Conservation (phyloP, 352 stramenopile genomes). For the Phytopythium delawarense region DNA sequence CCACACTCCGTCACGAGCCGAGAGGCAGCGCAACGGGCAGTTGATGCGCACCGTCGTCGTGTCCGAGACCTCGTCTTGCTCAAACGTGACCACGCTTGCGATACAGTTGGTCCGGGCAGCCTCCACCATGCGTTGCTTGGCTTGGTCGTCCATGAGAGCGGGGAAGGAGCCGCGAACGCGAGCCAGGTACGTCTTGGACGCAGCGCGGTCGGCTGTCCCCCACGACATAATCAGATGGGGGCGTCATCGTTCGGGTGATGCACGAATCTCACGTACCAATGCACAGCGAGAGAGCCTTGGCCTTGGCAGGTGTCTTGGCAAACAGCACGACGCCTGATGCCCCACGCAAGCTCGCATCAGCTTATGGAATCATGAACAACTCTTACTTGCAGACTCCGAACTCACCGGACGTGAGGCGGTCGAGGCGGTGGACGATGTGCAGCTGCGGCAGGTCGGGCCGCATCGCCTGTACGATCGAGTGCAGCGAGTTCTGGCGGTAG, state of each 20-base stretch:
- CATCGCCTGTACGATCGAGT: constrained; percentile 68
- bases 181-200: constrained; percentile 95
- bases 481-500: constrained; percentile 94
- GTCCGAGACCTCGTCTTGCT: constrained; percentile 14
- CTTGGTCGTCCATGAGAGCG: constrained; percentile 22
- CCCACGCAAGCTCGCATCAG: background rate
- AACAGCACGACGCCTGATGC: constrained; percentile 68
- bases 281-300: constrained; percentile 60
- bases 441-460: constrained; percentile 70
- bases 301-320: constrained; percentile 72
- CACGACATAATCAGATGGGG: background rate
- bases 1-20: constrained; percentile 78
- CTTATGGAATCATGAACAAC: no score
- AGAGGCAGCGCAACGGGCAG: constrained; percentile 79
- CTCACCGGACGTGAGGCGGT: constrained; percentile 93
- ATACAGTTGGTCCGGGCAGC: constrained; percentile 39
- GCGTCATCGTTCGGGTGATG: background rate
- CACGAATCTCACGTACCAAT: constrained; percentile 44
- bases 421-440: constrained; percentile 93
- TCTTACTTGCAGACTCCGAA: background rate
- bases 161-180: constrained; percentile 90
- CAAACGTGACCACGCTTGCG: constrained; percentile 51
- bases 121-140: constrained; percentile 34
- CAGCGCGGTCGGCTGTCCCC: constrained; percentile 61
- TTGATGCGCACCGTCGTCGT: constrained; percentile 56